Conservation (phyloP, 2,329 filamentous ascomycete genomes). For the Biscogniauxia sp. region DNA sequence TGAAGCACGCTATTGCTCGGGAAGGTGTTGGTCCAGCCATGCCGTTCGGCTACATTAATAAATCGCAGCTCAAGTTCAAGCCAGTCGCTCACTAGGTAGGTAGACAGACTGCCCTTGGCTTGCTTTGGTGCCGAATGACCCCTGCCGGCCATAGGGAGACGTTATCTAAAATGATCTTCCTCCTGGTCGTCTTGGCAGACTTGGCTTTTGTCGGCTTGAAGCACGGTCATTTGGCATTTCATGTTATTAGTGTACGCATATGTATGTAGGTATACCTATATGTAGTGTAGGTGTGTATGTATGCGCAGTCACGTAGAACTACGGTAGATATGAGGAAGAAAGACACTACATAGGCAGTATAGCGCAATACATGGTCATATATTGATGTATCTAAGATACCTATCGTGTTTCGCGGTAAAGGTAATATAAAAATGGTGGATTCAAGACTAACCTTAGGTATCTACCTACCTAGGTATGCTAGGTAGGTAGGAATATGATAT, state of each 20-base stretch:
- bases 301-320: background rate
- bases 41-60: background rate
- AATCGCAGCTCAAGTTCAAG: background rate
- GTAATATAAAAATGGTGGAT: background rate
- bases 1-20: constrained; percentile 4
- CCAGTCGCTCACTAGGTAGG: too few species aligned
- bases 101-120: background rate
- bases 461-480: background rate
- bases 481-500: too few species aligned
- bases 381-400: too few species aligned
- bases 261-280: too few species aligned
- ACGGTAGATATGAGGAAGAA: background rate
- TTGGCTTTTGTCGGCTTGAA: background rate
- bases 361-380: background rate
- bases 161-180: constrained; percentile 1
- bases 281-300: background rate
- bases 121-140: background rate
- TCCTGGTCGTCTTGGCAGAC: background rate
- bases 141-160: background rate
- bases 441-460: too few species aligned
- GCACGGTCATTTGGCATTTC: background rate
- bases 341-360: too few species aligned
- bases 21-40: constrained; percentile 1
- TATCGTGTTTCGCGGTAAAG: background rate
- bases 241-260: too few species aligned